Evolutionary conservation across 2,329 filamentous ascomycete species (phyloP), one percentile per base, ranked within the genome.

Genomic region (Diaporthe nobilis): DNA sequence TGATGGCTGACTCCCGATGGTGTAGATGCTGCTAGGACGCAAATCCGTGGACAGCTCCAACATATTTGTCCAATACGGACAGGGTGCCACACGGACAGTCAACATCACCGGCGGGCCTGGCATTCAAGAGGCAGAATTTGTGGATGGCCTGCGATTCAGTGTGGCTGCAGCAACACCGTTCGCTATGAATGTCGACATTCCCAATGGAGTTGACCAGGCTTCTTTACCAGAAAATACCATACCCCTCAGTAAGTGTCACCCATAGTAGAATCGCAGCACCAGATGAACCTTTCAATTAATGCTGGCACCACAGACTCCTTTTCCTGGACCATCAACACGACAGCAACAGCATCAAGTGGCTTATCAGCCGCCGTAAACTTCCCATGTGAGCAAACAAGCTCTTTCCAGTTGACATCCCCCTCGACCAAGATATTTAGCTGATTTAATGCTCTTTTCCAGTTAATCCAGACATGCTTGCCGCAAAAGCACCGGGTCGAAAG

Each of bases 21-120:
- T 34, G 34, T 1, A 34, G 34, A 79, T 81, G 75, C 79, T 83
- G 6, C 77, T 83, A 12, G 82, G 81, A 5, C 77, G 82, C 31
- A 78, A 78, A 42, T 80, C 78, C 0, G 73, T 75, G 8, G 82
- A 83, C 63, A 77, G 70, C 3, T 74, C 78, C 9, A 82, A 83
- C 53, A 80, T 82, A 22, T 83, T 83, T 74, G 77, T 83, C n/a
- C 82, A 83, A 44, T 83, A 82, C 71, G 82, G 82, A 1, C 79
- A 81, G 55, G 81, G 82, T 2, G 81, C 78, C 12, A 81, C 80
- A 1, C 77, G 81, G 13, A 83, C 81, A 2, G 81, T 70, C n/a
- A 70, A 70, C 12, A 17, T 70, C 15, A 70, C 65, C 15, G 65
- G 65, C 4, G 65, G 49, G 1, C 5, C 49, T 42, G 65, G 65